Evolutionary conservation across 345 rosid species (phyloP).

Genomic region (Firmiana major): DNA sequence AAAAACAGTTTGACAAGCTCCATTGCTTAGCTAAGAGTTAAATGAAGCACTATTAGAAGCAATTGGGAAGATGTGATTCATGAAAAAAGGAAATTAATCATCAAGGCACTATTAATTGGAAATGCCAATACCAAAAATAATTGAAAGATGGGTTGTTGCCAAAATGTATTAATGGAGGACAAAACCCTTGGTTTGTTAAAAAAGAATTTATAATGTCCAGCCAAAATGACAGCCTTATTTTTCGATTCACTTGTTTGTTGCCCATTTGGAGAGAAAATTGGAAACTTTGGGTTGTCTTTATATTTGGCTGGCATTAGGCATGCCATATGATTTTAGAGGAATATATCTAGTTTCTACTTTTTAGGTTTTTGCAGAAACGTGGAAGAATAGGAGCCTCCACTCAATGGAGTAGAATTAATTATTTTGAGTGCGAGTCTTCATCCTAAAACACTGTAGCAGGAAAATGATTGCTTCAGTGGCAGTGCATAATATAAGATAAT

Average conservation of each 20-base stretch:
- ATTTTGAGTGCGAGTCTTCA: not conserved
- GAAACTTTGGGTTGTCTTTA: not conserved
- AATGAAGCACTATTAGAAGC: not conserved
- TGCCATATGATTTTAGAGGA: not conserved
- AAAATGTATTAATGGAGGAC: not conserved
- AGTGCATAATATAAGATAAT: not conserved
- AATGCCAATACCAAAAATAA: slow-evolving; percentile 1
- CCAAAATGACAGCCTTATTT: not conserved
- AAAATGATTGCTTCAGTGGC: not conserved
- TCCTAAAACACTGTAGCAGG: not conserved
- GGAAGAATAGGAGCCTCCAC: not conserved
- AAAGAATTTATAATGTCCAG: not conserved
- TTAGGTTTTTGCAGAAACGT: not conserved
- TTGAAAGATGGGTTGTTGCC: not conserved
- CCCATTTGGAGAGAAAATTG: not conserved
- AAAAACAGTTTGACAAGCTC: not conserved
- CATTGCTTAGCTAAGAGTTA: not conserved
- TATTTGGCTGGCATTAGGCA: not conserved
- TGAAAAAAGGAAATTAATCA: not conserved
- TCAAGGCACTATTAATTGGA: not conserved
- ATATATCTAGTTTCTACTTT: not conserved
- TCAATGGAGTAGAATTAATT: not conserved
- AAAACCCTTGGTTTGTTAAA: not conserved
- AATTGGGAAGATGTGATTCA: not conserved
- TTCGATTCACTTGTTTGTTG: not conserved